Conservation (phyloP, 2,329 filamentous ascomycete genomes). For the Colletotrichum sp. region DNA sequence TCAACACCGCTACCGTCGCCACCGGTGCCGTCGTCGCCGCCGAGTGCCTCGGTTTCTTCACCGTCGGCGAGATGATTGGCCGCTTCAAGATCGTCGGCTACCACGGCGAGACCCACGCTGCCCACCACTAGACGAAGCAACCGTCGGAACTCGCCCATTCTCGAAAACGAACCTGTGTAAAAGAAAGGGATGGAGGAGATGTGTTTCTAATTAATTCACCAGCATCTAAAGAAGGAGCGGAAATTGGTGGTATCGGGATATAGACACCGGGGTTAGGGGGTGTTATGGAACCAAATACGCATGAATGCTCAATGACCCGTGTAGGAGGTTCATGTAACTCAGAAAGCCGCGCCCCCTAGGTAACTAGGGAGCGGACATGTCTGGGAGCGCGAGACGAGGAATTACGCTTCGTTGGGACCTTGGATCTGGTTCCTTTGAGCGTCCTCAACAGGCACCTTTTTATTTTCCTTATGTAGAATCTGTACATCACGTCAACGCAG, state of each 20-base stretch:
- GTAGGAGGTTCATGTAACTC: constrained; percentile 12
- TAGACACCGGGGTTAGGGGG: constrained; percentile 9
- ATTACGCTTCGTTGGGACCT: neutral
- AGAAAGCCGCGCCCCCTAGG: neutral
- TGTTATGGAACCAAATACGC: constrained; percentile 3
- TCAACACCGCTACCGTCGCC: constrained; percentile 73
- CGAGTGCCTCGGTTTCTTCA: constrained; percentile 96
- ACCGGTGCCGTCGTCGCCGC: constrained; percentile 79
- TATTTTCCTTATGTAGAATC: constrained; percentile 25
- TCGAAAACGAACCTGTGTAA: neutral
- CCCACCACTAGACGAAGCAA: constrained; percentile 57
- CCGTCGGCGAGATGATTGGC: constrained; percentile 95
- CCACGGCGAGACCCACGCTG: constrained; percentile 68
- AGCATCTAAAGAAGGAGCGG: constrained; percentile 18
- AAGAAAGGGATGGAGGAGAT: neutral
- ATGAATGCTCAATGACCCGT: constrained; percentile 16
- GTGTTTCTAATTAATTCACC: constrained; percentile 15
- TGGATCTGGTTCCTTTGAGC: neutral
- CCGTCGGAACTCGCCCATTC: neutral
- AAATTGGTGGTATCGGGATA: constrained; percentile 8
- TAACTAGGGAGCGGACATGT: neutral
- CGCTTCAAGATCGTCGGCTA: constrained; percentile 96
- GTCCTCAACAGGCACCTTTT: constrained; percentile 12
- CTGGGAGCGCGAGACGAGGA: constrained; percentile 3
- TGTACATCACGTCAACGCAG: constrained; percentile 24